Evolutionary conservation across 176 grass and related monocot genomes (phyloP).

Genomic region (Aegilops longissima): DNA sequence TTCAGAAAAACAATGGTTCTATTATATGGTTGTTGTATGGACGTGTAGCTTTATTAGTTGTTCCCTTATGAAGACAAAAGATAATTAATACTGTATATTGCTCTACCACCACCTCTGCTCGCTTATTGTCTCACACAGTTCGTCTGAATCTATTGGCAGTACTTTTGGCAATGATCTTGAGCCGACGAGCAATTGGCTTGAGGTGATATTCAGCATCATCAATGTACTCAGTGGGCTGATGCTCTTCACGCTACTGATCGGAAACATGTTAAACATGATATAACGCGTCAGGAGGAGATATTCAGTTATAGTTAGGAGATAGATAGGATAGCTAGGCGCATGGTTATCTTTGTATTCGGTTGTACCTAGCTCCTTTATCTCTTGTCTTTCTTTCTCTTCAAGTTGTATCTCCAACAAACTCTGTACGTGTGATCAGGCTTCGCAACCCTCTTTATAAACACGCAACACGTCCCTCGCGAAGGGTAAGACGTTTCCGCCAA

Average conservation of each 20-base stretch:
- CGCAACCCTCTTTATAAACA: too few species aligned
- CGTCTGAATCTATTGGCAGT: conserved; percentile 39
- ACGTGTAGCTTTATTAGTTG: background rate
- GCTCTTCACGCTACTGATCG: conserved; percentile 95
- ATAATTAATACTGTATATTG: background rate
- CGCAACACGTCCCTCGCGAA: too few species aligned
- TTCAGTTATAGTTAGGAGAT: too few species aligned
- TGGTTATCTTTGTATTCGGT: too few species aligned
- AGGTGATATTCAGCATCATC: conserved; percentile 93
- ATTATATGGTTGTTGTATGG: background rate
- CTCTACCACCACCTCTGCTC: background rate
- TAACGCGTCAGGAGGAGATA: too few species aligned
- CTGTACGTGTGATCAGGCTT: too few species aligned
- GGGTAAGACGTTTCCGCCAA: too few species aligned
- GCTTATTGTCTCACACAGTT: background rate
- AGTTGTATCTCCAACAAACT: too few species aligned
- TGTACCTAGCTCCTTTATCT: too few species aligned
- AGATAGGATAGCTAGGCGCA: too few species aligned
- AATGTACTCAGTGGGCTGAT: conserved; percentile 85
- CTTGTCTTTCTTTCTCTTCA: too few species aligned
- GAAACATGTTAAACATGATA: conserved; percentile 50
- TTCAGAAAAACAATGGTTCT: background rate
- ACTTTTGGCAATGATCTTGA: conserved; percentile 95
- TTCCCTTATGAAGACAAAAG: background rate
- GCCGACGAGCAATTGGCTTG: conserved; percentile 84